phyloP scores from a whole-genome alignment of 1,284 basidiomycete genomes.

The Heterobasidion irregulare region DNA sequence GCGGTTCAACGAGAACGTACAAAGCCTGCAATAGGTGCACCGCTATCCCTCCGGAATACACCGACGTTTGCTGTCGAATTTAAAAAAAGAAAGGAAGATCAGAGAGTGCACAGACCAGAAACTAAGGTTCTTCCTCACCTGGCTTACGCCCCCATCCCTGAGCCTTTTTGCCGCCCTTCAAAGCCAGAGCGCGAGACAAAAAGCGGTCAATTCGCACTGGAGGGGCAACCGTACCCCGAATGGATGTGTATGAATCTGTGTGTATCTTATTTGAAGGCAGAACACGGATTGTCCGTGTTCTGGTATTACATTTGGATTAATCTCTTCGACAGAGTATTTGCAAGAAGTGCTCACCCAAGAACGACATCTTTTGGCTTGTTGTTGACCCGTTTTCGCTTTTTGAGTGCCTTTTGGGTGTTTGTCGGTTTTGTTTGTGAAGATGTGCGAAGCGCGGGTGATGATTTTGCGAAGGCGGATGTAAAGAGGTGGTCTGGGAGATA shows the following conservation, averaged over 20 bases:
- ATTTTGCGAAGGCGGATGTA: conserved; percentile 19
- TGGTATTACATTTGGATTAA: conserved; percentile 10
- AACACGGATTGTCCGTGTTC: conserved; percentile 23
- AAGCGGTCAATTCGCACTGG: conserved; percentile 19
- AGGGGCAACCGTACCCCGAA: conserved; percentile 14
- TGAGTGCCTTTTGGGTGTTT: conserved; percentile 8
- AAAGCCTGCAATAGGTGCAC: conserved; percentile 10
- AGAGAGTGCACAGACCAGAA: conserved; percentile 1
- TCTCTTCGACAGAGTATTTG: not conserved
- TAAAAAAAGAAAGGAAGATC: not conserved
- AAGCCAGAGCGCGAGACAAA: conserved; percentile 18
- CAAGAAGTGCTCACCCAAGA: conserved; percentile 16
- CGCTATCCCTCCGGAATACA: conserved; percentile 10
- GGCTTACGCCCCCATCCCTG: conserved; percentile 26
- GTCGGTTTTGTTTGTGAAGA: conserved; percentile 6
- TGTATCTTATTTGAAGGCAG: conserved; percentile 11
- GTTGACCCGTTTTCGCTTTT: conserved; percentile 18
- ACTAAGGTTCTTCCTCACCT: conserved; percentile 11
- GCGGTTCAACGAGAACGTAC: conserved; percentile 2
- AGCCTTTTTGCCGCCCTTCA: conserved; percentile 16
- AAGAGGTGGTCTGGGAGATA: conserved; percentile 30
- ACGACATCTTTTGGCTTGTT: conserved; percentile 19
- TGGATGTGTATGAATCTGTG: conserved; percentile 7
- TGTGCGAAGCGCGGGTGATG: not conserved
- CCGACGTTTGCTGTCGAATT: conserved; percentile 7